Evolutionary conservation across 345 rosid species (phyloP).

Genomic region (Psidium guajava): DNA sequence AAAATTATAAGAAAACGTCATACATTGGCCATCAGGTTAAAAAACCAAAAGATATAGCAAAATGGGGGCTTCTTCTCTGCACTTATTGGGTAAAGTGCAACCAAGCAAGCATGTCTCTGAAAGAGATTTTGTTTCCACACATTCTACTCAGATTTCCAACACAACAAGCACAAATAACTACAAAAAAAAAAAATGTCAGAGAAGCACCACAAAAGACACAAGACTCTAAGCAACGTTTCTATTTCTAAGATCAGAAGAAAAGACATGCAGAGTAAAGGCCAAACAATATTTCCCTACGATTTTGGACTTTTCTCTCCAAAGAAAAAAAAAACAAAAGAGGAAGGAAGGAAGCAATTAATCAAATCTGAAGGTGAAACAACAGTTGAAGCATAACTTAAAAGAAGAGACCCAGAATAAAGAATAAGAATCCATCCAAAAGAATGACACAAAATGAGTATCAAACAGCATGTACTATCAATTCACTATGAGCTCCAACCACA

Average conservation of each 20-base stretch:
- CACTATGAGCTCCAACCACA: not conserved
- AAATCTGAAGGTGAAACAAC: not conserved
- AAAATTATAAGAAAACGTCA: not conserved
- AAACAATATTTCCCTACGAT: not conserved
- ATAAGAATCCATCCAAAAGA: not conserved
- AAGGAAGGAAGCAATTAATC: not conserved
- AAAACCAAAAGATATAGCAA: not conserved
- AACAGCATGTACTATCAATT: not conserved
- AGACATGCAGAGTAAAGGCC: not conserved
- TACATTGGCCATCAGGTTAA: not conserved
- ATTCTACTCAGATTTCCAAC: not conserved
- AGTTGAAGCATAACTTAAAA: not conserved
- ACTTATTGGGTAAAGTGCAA: not conserved
- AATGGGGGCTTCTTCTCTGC: not conserved
- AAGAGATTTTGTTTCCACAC: not conserved
- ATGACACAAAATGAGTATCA: not conserved
- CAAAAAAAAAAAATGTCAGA: not conserved
- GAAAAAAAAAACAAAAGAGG: not conserved
- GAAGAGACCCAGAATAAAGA: not conserved
- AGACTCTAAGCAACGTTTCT: not conserved
- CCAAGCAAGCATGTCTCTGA: not conserved
- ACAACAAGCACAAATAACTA: not conserved
- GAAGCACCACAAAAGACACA: not conserved
- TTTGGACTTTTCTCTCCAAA: not conserved
- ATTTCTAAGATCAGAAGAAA: not conserved